These are phyloP conservation scores for Fusarium scirpi DNA, from an alignment of 2,329 filamentous ascomycete genomes.

Conservation along the genomic window DNA sequence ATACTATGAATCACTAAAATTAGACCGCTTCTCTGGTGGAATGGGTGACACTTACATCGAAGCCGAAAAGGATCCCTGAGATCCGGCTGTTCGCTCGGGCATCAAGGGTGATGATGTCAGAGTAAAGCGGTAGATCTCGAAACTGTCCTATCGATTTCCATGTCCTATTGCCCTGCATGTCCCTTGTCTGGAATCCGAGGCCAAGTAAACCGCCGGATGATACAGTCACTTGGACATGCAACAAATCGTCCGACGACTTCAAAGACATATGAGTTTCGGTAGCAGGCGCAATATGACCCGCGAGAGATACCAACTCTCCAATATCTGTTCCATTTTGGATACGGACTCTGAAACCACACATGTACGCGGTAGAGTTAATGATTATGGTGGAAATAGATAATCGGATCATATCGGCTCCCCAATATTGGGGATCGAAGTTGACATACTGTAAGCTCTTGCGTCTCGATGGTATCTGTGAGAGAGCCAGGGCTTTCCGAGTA, in stretches of 20 bases:
- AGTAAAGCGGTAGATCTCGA: accelerated
- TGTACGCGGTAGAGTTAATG: not conserved
- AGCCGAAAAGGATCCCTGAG: not conserved
- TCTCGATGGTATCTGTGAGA: not conserved
- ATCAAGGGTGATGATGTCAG: not conserved
- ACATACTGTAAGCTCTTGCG: not conserved
- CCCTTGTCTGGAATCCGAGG: not conserved
- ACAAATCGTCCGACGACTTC: not conserved
- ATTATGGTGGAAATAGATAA: conserved; percentile 1
- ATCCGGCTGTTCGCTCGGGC: not conserved
- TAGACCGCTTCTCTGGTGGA: not conserved
- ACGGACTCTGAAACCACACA: conserved; percentile 8
- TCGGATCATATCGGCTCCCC: accelerated
- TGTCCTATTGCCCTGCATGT: accelerated
- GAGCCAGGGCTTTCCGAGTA: not conserved
- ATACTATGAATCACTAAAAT: not conserved
- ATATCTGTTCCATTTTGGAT: not conserved
- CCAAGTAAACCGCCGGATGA: conserved; percentile 9
- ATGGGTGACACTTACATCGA: conserved; percentile 9
- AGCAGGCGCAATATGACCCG: not conserved
- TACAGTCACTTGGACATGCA: not conserved
- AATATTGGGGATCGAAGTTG: not conserved
- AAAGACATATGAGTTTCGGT: not conserved
- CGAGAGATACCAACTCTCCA: not conserved
- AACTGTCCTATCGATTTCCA: not conserved